Conservation (phyloP, 352 stramenopile species). For the Pythium guiyangense region DNA sequence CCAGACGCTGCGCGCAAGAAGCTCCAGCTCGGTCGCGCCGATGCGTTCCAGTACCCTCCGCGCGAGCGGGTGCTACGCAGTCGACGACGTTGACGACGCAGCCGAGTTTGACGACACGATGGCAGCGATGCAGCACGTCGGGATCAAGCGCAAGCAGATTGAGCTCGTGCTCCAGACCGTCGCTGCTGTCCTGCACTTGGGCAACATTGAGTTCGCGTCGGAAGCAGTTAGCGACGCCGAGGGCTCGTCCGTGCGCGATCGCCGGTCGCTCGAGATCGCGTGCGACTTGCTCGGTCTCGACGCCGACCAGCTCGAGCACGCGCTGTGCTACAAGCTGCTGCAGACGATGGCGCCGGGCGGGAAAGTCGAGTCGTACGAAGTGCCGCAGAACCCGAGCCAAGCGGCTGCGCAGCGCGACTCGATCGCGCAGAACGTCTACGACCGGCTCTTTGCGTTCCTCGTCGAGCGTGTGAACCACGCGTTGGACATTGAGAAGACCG, state of each 20-base stretch:
- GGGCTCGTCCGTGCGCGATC: constrained; percentile 45
- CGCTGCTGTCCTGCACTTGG: constrained; percentile 73
- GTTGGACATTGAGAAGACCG: constrained; percentile 79
- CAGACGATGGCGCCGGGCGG: constrained; percentile 85
- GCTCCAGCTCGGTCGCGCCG: constrained; percentile 61
- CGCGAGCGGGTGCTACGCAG: constrained; percentile 82
- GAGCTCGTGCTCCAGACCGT: constrained; percentile 85
- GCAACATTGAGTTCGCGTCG: constrained; percentile 66
- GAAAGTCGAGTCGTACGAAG: constrained; percentile 83
- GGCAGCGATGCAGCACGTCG: constrained; percentile 84
- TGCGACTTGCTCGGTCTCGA: constrained; percentile 72
- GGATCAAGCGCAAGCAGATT: constrained; percentile 87
- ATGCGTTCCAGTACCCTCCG: constrained; percentile 89
- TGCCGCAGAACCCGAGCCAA: constrained; percentile 83
- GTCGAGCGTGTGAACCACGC: constrained; percentile 90
- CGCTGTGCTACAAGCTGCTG: constrained; percentile 80
- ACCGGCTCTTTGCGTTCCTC: constrained; percentile 95
- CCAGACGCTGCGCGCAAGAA: constrained; percentile 56
- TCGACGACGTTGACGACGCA: constrained; percentile 91
- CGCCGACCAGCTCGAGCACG: constrained; percentile 51
- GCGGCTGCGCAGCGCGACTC: constrained; percentile 92
- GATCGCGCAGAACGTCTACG: constrained; percentile 96
- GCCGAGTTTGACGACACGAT: constrained; percentile 85
- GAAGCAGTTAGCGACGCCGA: constrained; percentile 68
- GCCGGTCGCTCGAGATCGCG: constrained; percentile 51